A percentile compares a stretch with the other conserved stretches of the same genome.
Conservation (phyloP, 2,329 filamentous ascomycete species). For the Bipolaris bicolor region DNA sequence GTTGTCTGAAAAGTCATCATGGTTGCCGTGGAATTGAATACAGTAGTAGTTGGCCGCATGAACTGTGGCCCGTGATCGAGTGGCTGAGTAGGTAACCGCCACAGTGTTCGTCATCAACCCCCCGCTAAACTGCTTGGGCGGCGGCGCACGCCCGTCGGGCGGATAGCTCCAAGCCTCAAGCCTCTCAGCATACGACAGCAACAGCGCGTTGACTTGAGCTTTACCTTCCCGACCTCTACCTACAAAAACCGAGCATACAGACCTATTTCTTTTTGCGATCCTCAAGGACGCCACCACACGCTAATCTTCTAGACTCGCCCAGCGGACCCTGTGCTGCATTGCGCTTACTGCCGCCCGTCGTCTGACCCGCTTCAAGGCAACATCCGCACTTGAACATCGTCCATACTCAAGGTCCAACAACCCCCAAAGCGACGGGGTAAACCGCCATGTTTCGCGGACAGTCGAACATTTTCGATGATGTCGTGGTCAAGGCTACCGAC, state of each 20-base stretch:
- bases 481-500: slow-evolving; percentile 85
- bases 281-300: background rate
- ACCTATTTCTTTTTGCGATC: background rate
- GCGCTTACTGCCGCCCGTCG: background rate
- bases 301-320: background rate
- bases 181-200: slow-evolving; percentile 23
- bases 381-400: slow-evolving; percentile 3
- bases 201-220: slow-evolving; percentile 12
- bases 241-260: background rate
- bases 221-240: slow-evolving; percentile 1
- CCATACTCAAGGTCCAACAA: slow-evolving; percentile 1
- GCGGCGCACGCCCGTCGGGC: slow-evolving; percentile 6
- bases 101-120: slow-evolving; percentile 26
- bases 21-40: background rate
- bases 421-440: slow-evolving; percentile 17
- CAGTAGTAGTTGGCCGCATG: background rate
- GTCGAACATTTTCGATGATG: slow-evolving; percentile 73
- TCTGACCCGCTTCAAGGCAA: slow-evolving; percentile 10
- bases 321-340: background rate
- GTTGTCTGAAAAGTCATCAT: background rate
- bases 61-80: background rate
- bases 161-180: slow-evolving; percentile 31
- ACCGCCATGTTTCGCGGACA: slow-evolving; percentile 57
- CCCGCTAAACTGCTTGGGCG: slow-evolving; percentile 16
- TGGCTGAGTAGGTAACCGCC: slow-evolving; percentile 23